Conservation (phyloP, 768 basidiomycete genomes). For the Mycena crocata region DNA sequence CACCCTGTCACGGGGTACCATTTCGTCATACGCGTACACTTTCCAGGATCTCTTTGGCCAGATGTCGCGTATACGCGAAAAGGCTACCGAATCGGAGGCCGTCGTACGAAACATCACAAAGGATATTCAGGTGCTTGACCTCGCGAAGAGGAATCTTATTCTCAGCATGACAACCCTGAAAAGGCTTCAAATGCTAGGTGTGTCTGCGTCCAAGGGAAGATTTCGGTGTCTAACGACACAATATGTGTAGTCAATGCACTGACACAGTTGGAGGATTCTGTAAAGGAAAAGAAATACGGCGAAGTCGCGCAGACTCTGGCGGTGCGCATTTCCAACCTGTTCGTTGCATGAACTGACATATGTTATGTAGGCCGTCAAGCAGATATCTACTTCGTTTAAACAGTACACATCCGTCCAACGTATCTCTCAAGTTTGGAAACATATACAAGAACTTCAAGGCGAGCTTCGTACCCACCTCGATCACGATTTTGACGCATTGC, state of each 20-base stretch:
- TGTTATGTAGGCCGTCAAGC: conserved; percentile 79
- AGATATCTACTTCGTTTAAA: conserved; percentile 86
- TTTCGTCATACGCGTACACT: conserved; percentile 10
- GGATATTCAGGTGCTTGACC: conserved; percentile 94
- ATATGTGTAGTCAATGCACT: conserved; percentile 78
- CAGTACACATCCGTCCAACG: conserved; percentile 80
- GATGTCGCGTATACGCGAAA: conserved; percentile 96
- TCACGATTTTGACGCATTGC: conserved; percentile 94
- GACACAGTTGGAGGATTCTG: conserved; percentile 81
- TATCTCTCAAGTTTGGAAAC: conserved; percentile 82
- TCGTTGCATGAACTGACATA: background rate
- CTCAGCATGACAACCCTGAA: conserved; percentile 91
- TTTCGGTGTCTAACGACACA: background rate
- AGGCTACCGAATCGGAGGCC: conserved; percentile 96
- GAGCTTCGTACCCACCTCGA: conserved; percentile 85
- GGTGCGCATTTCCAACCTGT: conserved; percentile 49
- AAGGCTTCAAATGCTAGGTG: conserved; percentile 94
- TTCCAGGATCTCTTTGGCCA: conserved; percentile 90
- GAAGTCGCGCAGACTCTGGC: conserved; percentile 88
- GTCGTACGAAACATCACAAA: conserved; percentile 95
- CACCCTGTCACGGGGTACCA: background rate
- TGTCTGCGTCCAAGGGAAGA: conserved; percentile 44
- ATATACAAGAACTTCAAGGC: conserved; percentile 86
- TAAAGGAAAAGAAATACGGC: conserved; percentile 81
- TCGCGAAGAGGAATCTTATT: conserved; percentile 93